These are phyloP conservation scores for Brassica incana DNA, from an alignment of 345 rosid species.

Conservation along the genomic window DNA sequence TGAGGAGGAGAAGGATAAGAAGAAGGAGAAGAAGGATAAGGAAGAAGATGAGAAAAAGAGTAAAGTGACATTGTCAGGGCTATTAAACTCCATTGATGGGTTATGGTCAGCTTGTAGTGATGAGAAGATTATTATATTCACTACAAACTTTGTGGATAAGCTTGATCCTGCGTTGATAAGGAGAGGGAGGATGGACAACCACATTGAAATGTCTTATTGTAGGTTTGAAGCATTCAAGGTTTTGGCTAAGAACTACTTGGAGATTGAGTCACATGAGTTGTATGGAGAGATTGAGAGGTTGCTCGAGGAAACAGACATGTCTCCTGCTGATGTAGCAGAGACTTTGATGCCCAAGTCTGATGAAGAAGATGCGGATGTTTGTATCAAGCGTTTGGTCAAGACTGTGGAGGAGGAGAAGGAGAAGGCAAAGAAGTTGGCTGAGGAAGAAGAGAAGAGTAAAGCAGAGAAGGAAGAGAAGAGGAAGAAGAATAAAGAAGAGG, in stretches of 20 bases:
- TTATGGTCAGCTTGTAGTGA: conserved; percentile 55
- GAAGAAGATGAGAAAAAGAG: conserved; percentile 22
- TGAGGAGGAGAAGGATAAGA: background rate
- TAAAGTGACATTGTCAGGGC: conserved; percentile 51
- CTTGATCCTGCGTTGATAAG: conserved; percentile 53
- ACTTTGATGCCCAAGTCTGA: conserved; percentile 47
- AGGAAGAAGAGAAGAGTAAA: conserved; percentile 35
- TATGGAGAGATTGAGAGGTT: conserved; percentile 30
- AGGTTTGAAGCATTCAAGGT: conserved; percentile 49
- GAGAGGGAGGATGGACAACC: conserved; percentile 58
- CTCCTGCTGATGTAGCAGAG: conserved; percentile 56
- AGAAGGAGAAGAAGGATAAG: conserved; percentile 15
- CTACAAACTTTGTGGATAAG: conserved; percentile 46
- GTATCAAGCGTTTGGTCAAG: conserved; percentile 41
- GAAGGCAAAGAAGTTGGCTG: conserved; percentile 8
- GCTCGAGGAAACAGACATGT: conserved; percentile 29
- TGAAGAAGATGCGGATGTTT: conserved; percentile 36
- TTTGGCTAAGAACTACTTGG: conserved; percentile 48
- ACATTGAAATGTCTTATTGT: conserved; percentile 51
- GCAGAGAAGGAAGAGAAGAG: conserved; percentile 4
- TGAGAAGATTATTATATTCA: conserved; percentile 51
- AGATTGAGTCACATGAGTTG: conserved; percentile 34
- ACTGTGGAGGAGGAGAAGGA: conserved; percentile 41
- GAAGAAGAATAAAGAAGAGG: conserved; percentile 13
- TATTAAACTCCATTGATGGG: conserved; percentile 56